Evolutionary conservation across 1,139 yeast species (phyloP), one percentile per base, ranked within the genome.

Genomic region (Hansenula anomala): DNA sequence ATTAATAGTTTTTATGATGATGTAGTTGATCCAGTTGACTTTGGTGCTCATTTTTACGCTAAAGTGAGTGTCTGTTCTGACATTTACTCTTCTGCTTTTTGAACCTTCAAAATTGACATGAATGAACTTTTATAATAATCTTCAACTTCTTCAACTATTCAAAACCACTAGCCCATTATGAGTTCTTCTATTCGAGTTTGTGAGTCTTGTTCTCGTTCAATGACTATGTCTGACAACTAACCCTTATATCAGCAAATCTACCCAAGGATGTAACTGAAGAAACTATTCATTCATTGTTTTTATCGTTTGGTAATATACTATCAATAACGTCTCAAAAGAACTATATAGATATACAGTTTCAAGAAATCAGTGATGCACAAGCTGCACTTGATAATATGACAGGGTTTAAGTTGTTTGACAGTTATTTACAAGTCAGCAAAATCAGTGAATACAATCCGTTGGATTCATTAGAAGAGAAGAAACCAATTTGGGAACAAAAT

Each of bases 351-450:
- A 41, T 60, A 6, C 51, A 45, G 22, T 62, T 48, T 36, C 54
- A 54, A 29, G 60, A 58, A 12, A 38, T 44, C 2, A 45, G 43
- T 6, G 66, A 62, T 39, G 49, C 59, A 1, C 33, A 38, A 11
- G 59, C 58, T n/a, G 63, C 66, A 3, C 33, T 47, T 2, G 48
- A 44, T 2, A 63, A 63, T 41, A 48, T 61, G 49, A 46, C 54
- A 15, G 67, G 67, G 12, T 61, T 45, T 30, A 43, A 50, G 18
- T 38, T 50, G 29, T 43, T 34, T 30, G 59, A 48, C 4, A 39
- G 43, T 10, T 52, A 43, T 33, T 39, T 61, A 2, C 51, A 54
- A 13, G 57, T 49, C 7, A 52, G 45, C 2, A 45, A 39, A n/a
- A 43, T 42, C 4, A 32, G 30, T 9, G 49, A 45, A 23, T 10